A percentile compares a stretch with the other conserved stretches of the same genome.
Conservation (phyloP, 176 grass and related monocot genomes). For the Panicum miliaceum region DNA sequence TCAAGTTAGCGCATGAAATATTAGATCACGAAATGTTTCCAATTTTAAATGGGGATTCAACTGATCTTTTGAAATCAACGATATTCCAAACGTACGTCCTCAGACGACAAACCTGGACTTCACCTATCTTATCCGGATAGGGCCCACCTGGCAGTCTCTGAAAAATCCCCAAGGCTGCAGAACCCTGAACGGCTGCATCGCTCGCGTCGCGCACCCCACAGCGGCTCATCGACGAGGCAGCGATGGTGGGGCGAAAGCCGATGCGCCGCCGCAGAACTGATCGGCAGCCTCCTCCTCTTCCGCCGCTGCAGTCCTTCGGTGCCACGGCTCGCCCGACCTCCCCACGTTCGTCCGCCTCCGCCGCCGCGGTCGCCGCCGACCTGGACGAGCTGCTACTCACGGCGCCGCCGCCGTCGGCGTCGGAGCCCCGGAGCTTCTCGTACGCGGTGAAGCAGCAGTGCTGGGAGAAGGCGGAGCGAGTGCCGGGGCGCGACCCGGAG, state of each 20-base stretch:
- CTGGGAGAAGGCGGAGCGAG: constrained; percentile 93
- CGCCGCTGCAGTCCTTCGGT: constrained; percentile 40
- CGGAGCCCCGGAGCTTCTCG: constrained; percentile 84
- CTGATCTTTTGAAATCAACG: background rate
- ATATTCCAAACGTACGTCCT: background rate
- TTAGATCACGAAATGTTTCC: background rate
- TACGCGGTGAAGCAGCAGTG: constrained; percentile 88
- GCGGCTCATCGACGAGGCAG: constrained; percentile 18
- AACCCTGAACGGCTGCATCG: background rate
- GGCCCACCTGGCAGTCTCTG: constrained; percentile 13
- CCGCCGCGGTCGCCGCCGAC: constrained; percentile 30
- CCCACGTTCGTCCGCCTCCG: constrained; percentile 52
- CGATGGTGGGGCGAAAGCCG: constrained; percentile 61
- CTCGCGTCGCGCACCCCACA: background rate
- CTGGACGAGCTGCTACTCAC: constrained; percentile 53
- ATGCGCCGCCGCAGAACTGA: constrained; percentile 51
- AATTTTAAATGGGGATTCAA: background rate
- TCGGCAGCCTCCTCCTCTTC: background rate
- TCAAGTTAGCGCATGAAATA: background rate
- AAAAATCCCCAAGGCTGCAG: background rate
- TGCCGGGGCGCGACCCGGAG: constrained; percentile 72
- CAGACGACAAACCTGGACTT: background rate
- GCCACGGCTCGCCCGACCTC: constrained; percentile 45
- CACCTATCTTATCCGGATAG: constrained; percentile 6
- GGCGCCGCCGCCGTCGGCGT: constrained; percentile 38